phyloP scores from a whole-genome alignment of 75 land plant species.

The Pinus taeda region DNA sequence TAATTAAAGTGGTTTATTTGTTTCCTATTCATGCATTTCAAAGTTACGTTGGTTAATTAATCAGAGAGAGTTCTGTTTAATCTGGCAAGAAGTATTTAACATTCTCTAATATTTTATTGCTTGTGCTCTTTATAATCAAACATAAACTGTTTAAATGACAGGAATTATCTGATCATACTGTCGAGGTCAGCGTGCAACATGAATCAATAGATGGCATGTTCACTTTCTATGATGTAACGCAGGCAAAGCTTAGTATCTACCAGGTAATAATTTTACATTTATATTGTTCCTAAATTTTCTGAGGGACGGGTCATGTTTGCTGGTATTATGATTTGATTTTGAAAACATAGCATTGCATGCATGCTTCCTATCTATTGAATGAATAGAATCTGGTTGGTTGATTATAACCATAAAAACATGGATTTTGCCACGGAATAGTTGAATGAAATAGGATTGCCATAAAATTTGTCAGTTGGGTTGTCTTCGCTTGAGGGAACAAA shows the following conservation, averaged over 20 bases:
- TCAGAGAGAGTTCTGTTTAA: too few species aligned
- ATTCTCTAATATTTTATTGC: not conserved
- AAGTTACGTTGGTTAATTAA: too few species aligned
- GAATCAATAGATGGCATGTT: constrained; percentile 81
- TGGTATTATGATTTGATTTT: not conserved
- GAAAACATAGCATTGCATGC: not conserved
- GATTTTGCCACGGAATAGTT: too few species aligned
- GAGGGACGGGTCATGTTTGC: not conserved
- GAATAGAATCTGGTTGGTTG: not conserved
- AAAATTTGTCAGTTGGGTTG: not conserved
- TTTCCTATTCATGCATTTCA: too few species aligned
- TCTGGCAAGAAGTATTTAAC: too few species aligned
- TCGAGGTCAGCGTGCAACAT: constrained; percentile 79
- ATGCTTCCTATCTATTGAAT: too few species aligned
- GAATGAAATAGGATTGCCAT: not conserved
- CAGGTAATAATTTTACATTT: constrained; percentile 48
- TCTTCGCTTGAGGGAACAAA: not conserved
- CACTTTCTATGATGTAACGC: constrained; percentile 80
- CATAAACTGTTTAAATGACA: constrained; percentile 26
- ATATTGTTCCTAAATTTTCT: not conserved
- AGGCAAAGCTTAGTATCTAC: constrained; percentile 64
- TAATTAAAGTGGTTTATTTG: too few species aligned
- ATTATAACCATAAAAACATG: not conserved
- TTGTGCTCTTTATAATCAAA: not conserved
- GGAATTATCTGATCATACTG: constrained; percentile 79